These are phyloP conservation scores for Talaromyces marneffei DNA, from an alignment of 2,329 filamentous ascomycete species.

Conservation along the genomic window DNA sequence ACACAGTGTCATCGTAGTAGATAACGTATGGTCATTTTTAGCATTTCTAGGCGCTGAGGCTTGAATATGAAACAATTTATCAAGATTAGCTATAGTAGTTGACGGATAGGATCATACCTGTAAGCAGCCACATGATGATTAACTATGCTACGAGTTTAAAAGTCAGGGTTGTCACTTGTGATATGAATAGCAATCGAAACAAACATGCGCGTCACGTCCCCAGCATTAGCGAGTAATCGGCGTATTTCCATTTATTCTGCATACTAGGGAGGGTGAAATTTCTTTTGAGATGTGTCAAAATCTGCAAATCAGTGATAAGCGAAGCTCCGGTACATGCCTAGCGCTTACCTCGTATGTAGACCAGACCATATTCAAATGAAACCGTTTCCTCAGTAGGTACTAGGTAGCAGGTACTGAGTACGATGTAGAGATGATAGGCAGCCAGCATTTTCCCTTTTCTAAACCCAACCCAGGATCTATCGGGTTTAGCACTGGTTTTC, in stretches of 20 bases:
- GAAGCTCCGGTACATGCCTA: not conserved
- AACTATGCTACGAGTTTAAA: not conserved
- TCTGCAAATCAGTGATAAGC: not conserved
- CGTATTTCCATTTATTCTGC: not conserved
- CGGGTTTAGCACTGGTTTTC: not conserved
- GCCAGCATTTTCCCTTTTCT: not conserved
- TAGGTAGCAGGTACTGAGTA: no score
- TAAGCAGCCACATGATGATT: not conserved
- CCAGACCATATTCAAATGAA: not conserved
- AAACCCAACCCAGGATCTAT: not conserved
- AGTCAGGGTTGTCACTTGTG: not conserved
- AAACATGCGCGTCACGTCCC: not conserved
- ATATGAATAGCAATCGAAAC: not conserved
- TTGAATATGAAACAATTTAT: not conserved
- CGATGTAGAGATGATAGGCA: not conserved
- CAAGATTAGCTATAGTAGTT: not conserved
- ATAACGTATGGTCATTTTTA: not conserved
- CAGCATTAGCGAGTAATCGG: not conserved
- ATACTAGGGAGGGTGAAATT: not conserved
- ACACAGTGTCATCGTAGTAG: not conserved
- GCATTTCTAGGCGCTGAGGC: conserved; percentile 3
- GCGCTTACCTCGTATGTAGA: not conserved
- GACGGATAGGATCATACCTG: not conserved
- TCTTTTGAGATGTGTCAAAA: not conserved
- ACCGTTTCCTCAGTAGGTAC: not conserved